Evolutionary conservation across 2,329 filamentous ascomycete genomes (phyloP).

Genomic region (Alternaria angustiovoidea): DNA sequence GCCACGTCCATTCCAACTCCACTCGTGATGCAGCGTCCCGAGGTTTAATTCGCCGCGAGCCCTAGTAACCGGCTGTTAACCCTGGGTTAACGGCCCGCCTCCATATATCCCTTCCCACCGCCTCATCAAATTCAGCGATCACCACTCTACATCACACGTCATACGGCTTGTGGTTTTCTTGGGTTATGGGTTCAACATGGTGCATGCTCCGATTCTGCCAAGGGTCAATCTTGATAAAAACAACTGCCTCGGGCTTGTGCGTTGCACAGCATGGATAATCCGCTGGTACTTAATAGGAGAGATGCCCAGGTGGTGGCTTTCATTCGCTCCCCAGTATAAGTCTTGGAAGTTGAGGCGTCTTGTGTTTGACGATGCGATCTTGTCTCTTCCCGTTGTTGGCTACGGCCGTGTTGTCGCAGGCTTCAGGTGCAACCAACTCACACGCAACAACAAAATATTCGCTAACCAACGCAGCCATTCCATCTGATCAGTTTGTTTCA

Average conservation of each 20-base stretch:
- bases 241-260: conserved; percentile 14
- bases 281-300: conserved; percentile 32
- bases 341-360: not conserved
- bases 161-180: conserved; percentile 8
- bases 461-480: conserved; percentile 30
- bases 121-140: conserved; percentile 38
- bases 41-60: conserved; percentile 36
- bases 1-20: not conserved
- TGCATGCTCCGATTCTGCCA: conserved; percentile 24
- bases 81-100: conserved; percentile 44
- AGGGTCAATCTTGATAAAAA: conserved; percentile 27
- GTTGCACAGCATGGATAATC: conserved; percentile 5
- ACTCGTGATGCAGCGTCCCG: conserved; percentile 20
- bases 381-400: conserved; percentile 35
- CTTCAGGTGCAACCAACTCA: conserved; percentile 25
- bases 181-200: conserved; percentile 3
- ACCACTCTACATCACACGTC: conserved; percentile 35
- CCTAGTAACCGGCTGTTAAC: conserved; percentile 33
- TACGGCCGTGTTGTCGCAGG: conserved; percentile 30
- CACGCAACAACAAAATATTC: not conserved
- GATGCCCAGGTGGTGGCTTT: conserved; percentile 6
- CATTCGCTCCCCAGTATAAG: conserved; percentile 2
- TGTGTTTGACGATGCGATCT: conserved; percentile 34
- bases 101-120: conserved; percentile 31
- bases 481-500: conserved; percentile 21